Conservation (phyloP, 345 rosid genomes). For the Salix caprea region DNA sequence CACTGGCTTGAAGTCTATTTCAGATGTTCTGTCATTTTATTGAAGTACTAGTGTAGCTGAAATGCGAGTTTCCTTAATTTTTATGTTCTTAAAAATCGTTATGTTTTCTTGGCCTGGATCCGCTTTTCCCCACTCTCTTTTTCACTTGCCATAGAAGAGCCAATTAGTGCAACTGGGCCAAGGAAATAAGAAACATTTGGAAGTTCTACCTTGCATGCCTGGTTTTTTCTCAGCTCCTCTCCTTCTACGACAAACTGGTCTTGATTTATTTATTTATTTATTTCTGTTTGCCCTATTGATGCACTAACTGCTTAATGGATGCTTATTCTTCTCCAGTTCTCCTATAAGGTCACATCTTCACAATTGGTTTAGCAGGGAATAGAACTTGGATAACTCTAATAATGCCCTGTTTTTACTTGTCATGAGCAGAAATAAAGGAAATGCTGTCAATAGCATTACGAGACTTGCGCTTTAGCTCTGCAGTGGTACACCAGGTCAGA, state of each 20-base stretch:
- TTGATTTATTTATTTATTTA: too few relatives aligned
- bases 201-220: not conserved
- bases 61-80: not conserved
- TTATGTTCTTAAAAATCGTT: not conserved
- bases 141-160: not conserved
- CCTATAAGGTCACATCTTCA: not conserved
- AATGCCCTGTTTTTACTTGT: constrained; percentile 14
- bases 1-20: not conserved
- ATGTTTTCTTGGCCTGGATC: not conserved
- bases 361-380: not conserved
- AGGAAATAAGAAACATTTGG: not conserved
- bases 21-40: not conserved
- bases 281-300: not conserved
- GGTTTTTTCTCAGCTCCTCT: not conserved
- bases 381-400: not conserved
- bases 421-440: constrained; percentile 75
- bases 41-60: not conserved
- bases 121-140: not conserved
- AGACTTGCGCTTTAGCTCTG: constrained; percentile 72
- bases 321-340: not conserved
- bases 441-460: constrained; percentile 61
- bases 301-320: not conserved
- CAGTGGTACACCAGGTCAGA: constrained; percentile 88
- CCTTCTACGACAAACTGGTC: not conserved
- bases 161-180: not conserved